Evolutionary conservation across 139 green algal genomes (phyloP), one percentile per base, ranked within the genome.

Genomic region (Mesotaenium endlicherianum): DNA sequence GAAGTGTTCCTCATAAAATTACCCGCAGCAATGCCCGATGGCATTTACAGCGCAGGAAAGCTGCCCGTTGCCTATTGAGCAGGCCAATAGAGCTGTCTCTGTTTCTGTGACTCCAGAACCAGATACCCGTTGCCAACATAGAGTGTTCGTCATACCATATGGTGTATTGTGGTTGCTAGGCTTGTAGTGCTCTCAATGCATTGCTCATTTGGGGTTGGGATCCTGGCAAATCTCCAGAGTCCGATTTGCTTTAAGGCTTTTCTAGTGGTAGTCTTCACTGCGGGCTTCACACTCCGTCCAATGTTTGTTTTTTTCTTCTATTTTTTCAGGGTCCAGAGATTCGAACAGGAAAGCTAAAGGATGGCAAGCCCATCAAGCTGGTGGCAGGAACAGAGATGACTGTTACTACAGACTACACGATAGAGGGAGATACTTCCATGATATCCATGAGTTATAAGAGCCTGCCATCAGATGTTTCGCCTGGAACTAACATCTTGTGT

Each of bases 271-370:
- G n/a, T 26, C 30, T 64, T 64, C 53, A 20, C 4, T 38, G 8
- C 40, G 11, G n/a, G 20, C n/a, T 26, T 75, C 39, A 11, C 2
- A 31, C 20, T 57, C 40, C 2, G n/a, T 1, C 67, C 31, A 38
- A 3, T 31, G 40, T 57, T 57, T 1, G 39, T n/a, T 59, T 47
- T 75, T 75, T 75, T 4, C 20, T 75, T 75, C 4, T 75, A 47
- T 0, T 64, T 75, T 16, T n/a, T 26, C 79, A 85, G 93, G 95
- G 96, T 20, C 96, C 96, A 41, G 96, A 99, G 89, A 98, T 99
- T 83, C 91, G 95, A 45, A 98, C 95, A 26, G 95, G 95, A 2
- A 94, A 95, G 72, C 86, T 99, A n/a, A 92, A 88, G 26, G 83
- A 81, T 77, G 83, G 58, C 34, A 83, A 84, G 77, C 49, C 83